A percentile compares a stretch with the other conserved stretches of the same genome.
These are phyloP conservation scores for Spongospora subterranea DNA, from an alignment of 208 protist species.

Conservation along the genomic window DNA sequence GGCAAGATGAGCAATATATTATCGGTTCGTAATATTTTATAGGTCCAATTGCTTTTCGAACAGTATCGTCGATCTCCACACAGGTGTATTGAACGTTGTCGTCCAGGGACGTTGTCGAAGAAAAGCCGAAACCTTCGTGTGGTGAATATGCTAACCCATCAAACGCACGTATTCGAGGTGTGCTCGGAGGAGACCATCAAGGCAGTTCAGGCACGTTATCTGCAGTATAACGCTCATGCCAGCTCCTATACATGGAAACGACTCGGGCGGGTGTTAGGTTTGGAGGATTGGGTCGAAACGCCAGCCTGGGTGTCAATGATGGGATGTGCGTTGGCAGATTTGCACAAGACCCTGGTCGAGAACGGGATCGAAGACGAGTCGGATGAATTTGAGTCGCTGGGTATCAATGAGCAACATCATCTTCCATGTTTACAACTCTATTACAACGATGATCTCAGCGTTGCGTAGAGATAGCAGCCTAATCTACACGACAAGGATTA, in stretches of 20 bases:
- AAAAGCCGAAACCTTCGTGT: constrained; percentile 64
- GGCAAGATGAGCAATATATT: constrained; percentile 62
- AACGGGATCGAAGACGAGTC: constrained; percentile 68
- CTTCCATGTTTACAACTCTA: constrained; percentile 69
- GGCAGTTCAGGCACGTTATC: constrained; percentile 66
- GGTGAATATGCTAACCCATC: constrained; percentile 67
- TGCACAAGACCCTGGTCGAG: constrained; percentile 67
- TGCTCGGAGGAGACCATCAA: constrained; percentile 68
- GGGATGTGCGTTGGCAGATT: constrained; percentile 52
- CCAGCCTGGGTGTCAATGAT: too few species aligned
- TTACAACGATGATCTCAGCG: constrained; percentile 70
- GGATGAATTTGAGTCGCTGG: constrained; percentile 57
- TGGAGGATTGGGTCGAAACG: neutral
- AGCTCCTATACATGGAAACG: constrained; percentile 69
- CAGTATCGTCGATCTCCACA: neutral
- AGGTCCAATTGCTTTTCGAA: neutral
- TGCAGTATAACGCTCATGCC: constrained; percentile 66
- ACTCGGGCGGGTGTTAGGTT: constrained; percentile 23
- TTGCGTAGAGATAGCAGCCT: too few species aligned
- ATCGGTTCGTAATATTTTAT: constrained; percentile 56
- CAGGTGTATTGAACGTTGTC: neutral
- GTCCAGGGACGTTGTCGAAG: constrained; percentile 59
- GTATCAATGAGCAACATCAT: constrained; percentile 63
- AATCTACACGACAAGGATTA: too few species aligned
- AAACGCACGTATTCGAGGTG: constrained; percentile 69